Evolutionary conservation across 805 yeast species (phyloP).

Genomic region (Wickerhamiella vanderwaltii): DNA sequence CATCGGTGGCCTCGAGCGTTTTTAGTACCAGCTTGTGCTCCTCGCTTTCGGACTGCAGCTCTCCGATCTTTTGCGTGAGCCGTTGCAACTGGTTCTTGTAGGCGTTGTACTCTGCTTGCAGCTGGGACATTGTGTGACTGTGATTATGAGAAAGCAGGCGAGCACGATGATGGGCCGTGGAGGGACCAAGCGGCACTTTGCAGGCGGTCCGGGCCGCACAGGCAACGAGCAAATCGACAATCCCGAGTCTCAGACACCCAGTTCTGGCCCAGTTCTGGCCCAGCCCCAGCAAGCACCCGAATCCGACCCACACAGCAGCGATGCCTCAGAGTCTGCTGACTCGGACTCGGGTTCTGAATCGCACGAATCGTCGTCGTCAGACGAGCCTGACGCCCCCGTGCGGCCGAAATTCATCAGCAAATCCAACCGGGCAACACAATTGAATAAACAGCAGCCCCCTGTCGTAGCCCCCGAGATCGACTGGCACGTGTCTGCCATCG

Average conservation of each 20-base stretch:
- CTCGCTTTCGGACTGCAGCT: conserved; percentile 32
- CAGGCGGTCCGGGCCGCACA: too few species aligned
- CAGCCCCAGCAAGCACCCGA: too few species aligned
- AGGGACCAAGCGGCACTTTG: conserved; percentile 20
- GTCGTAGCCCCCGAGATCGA: neutral
- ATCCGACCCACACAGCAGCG: too few species aligned
- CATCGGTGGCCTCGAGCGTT: conserved; percentile 41
- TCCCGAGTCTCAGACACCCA: too few species aligned
- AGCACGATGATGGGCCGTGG: conserved; percentile 20
- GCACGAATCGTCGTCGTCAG: neutral
- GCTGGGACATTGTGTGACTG: conserved; percentile 17
- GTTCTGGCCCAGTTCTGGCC: conserved; percentile 11
- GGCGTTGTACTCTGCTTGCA: conserved; percentile 32
- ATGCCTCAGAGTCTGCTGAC: too few species aligned
- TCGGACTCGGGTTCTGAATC: conserved; percentile 14
- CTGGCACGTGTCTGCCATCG: conserved; percentile 24
- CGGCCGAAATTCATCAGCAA: conserved; percentile 16
- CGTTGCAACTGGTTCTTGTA: conserved; percentile 29
- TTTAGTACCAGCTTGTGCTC: conserved; percentile 45
- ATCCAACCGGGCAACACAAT: neutral
- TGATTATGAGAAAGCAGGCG: conserved; percentile 20
- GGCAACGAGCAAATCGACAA: too few species aligned
- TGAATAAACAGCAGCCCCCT: conserved; percentile 26
- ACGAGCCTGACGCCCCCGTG: neutral
- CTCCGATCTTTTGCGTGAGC: conserved; percentile 29